These are phyloP conservation scores for Mycena polygramma DNA, from an alignment of 768 basidiomycete genomes.

Conservation along the genomic window DNA sequence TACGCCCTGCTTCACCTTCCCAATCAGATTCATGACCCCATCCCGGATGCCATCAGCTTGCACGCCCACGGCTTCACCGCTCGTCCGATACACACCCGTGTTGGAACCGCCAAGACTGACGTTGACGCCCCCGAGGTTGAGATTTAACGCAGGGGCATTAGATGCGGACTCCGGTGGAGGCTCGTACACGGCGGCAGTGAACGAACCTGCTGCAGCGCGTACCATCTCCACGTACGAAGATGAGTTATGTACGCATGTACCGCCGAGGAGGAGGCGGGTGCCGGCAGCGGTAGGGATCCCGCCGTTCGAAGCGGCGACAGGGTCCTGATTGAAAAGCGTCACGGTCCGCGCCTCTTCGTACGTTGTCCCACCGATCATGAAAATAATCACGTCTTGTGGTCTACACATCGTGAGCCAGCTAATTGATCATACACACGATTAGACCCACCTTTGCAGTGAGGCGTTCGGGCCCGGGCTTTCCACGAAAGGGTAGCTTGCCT, in stretches of 20 bases:
- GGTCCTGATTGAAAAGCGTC: constrained; percentile 88
- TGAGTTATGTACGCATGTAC: constrained; percentile 96
- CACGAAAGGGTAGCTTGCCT: constrained; percentile 91
- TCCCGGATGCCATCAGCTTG: constrained; percentile 92
- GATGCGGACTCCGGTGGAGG: constrained; percentile 82
- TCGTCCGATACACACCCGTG: constrained; percentile 87
- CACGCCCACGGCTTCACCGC: constrained; percentile 77
- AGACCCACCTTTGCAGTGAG: constrained; percentile 73
- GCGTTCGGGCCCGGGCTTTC: constrained; percentile 75
- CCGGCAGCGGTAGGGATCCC: constrained; percentile 67
- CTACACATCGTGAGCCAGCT: constrained; percentile 53
- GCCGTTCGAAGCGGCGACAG: constrained; percentile 60
- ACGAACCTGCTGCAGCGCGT: constrained; percentile 73
- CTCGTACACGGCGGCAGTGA: constrained; percentile 76
- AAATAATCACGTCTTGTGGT: constrained; percentile 96
- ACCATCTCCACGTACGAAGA: constrained; percentile 91
- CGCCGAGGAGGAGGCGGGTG: constrained; percentile 88
- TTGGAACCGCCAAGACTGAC: constrained; percentile 93
- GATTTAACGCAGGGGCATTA: constrained; percentile 84
- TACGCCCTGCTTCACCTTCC: constrained; percentile 90
- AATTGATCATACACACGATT: background rate
- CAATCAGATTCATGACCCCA: constrained; percentile 88
- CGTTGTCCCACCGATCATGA: constrained; percentile 96
- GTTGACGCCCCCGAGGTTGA: constrained; percentile 93
- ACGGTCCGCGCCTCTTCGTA: constrained; percentile 94